Conservation (phyloP, 2,329 filamentous ascomycete species). For the Ambrosiella cleistominuta region DNA sequence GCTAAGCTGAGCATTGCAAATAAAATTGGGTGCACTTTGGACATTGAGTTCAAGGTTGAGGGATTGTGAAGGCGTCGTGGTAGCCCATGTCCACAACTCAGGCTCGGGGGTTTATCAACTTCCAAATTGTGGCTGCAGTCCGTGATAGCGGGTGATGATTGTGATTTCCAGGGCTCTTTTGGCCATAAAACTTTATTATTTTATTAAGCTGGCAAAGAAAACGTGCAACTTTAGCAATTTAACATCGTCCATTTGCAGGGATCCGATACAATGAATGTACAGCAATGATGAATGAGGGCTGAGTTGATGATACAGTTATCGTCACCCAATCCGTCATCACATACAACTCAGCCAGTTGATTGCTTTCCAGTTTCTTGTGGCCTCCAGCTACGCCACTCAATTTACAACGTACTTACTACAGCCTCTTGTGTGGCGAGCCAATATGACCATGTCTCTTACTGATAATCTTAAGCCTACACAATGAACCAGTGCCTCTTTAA, state of each 20-base stretch:
- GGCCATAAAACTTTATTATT: background rate
- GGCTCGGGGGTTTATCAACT: background rate
- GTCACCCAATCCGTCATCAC: background rate
- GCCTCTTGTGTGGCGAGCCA: background rate
- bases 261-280: background rate
- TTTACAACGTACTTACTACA: background rate
- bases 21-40: background rate
- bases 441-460: background rate
- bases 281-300: background rate
- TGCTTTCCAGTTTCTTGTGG: background rate
- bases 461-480: background rate
- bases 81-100: background rate
- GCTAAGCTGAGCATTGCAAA: background rate
- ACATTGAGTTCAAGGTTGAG: background rate
- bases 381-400: conserved; percentile 8
- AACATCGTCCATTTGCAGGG: background rate
- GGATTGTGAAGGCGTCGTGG: background rate
- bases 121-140: background rate
- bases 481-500: background rate
- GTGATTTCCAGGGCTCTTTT: background rate
- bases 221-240: background rate
- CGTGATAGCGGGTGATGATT: background rate
- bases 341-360: conserved; percentile 5
- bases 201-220: background rate
- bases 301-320: background rate